Conservation (phyloP, 768 basidiomycete species). For the Rhodotorula sphaerocarpa region DNA sequence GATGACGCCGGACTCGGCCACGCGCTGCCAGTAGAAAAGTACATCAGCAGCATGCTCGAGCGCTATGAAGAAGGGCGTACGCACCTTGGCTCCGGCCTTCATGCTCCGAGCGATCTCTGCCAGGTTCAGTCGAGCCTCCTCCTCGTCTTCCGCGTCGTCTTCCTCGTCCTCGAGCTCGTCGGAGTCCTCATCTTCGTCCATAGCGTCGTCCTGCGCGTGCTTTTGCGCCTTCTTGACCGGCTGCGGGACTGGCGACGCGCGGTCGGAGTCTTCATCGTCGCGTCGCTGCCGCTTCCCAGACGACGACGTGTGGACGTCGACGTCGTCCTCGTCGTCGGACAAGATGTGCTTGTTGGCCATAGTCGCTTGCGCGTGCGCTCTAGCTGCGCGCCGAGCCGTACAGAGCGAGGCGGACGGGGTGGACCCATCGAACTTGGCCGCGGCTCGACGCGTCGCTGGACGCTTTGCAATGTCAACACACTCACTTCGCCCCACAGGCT, state of each 20-base stretch:
- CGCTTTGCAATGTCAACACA: no score
- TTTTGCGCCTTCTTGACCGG: no score
- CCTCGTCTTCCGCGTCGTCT: slow-evolving; percentile 33
- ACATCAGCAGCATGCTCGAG: no score
- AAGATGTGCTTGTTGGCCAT: slow-evolving; percentile 41
- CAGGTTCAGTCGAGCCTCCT: slow-evolving; percentile 1
- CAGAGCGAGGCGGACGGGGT: neutral
- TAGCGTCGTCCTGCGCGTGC: slow-evolving; percentile 1
- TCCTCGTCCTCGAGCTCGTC: slow-evolving; percentile 34
- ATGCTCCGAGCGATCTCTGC: slow-evolving; percentile 42
- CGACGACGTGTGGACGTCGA: neutral
- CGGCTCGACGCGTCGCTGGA: neutral
- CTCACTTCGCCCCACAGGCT: no score
- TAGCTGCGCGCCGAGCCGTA: neutral
- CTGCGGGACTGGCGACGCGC: neutral
- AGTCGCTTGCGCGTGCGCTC: neutral
- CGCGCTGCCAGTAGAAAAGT: no score
- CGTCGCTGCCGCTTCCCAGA: slow-evolving; percentile 3
- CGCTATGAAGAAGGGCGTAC: neutral
- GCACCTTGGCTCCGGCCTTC: neutral
- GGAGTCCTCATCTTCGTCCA: slow-evolving; percentile 24
- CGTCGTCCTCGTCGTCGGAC: slow-evolving; percentile 35
- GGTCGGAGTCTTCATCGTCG: slow-evolving; percentile 34
- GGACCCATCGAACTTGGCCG: neutral
- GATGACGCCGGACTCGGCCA: slow-evolving; percentile 81